Base-by-base conservation (phyloP, 2,329 filamentous ascomycete genomes). In the Sclerotinia trifoliorum region DNA sequence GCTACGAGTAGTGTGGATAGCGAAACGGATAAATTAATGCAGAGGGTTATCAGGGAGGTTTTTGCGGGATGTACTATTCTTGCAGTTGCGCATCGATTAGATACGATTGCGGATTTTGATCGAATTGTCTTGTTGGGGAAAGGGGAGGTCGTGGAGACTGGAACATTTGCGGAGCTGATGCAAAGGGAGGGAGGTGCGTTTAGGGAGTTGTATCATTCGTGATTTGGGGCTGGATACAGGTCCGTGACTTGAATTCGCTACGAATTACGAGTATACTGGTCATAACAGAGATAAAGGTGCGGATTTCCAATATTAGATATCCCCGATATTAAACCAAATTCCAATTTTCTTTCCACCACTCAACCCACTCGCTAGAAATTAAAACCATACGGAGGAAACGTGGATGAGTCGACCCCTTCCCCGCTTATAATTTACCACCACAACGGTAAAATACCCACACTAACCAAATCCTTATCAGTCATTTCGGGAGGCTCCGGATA, bases 51-150 rank as follows among this genome's bases (percentile, higher is more conserved):
- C 67, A 80, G 83, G 2, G 79, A 82, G 55, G 80, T 80, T 29
- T 88, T 89, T 73, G 76, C 77, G 2, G 80, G 79, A 4, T 83
- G 85, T 73, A 90, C 88, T 2, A 82, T 90, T 26, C 73, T 80
- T 48, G 76, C 75, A 0, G 76, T 80, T 5, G 78, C 78, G 44
- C 79, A 81, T 71, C 71, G 76, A 8, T 70, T 80, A 42, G 73
- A 79, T 19, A 84, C 82, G 0, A 82, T 85, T 58, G 76, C 82
- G 52, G 82, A 83, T 70, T 85, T 83, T 75, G 67, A 69, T 29
- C 32, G 62, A 8, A 60, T 70, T 11, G 44, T 57, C 8, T 32
- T 70, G 8, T 44, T 70, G 48, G 66, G 62, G 15, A 52, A 58
- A 8, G 69, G 67, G 21, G 44, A 62, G 19, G 15, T 69, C 35